phyloP scores from a whole-genome alignment of 2,329 filamentous ascomycete species.

The Pseudomassariella vexata region DNA sequence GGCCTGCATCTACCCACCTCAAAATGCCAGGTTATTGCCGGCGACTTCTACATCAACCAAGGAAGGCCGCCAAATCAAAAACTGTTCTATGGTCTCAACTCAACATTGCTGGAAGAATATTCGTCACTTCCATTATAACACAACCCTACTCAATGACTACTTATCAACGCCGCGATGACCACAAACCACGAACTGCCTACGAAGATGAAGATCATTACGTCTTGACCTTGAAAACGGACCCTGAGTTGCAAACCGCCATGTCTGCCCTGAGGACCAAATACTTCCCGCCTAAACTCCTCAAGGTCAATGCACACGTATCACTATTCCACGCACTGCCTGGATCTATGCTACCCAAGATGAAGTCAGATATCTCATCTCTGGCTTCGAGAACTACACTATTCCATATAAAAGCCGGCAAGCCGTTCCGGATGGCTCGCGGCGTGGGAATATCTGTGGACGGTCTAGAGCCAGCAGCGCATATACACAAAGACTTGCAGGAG shows the following conservation, averaged over 20 bases:
- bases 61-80: too few relatives aligned
- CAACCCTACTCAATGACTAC: too few relatives aligned
- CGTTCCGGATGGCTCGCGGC: slow-evolving; percentile 9
- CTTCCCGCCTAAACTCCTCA: slow-evolving; percentile 10
- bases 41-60: too few relatives aligned
- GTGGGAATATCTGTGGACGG: slow-evolving; percentile 8
- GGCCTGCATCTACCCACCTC: too few relatives aligned
- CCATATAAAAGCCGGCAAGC: slow-evolving; percentile 4
- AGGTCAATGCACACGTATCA: slow-evolving; percentile 13
- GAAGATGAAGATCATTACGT: slow-evolving; percentile 10
- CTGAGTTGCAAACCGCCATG: slow-evolving; percentile 8
- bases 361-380: slow-evolving; percentile 3
- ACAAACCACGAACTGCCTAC: neutral
- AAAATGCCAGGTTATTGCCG: too few relatives aligned
- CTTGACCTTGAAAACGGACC: slow-evolving; percentile 10
- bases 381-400: slow-evolving; percentile 4
- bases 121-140: too few relatives aligned
- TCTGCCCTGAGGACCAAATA: slow-evolving; percentile 10
- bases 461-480: slow-evolving; percentile 5
- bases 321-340: slow-evolving; percentile 15
- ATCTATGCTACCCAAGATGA: slow-evolving; percentile 5
- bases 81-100: too few relatives aligned
- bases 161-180: too few relatives aligned
- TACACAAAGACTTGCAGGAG: slow-evolving; percentile 5
- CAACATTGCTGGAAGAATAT: too few relatives aligned